Evolutionary conservation across 192 early-diverging fungal species (phyloP).

Genomic region (Dimargaris cristalligena): DNA sequence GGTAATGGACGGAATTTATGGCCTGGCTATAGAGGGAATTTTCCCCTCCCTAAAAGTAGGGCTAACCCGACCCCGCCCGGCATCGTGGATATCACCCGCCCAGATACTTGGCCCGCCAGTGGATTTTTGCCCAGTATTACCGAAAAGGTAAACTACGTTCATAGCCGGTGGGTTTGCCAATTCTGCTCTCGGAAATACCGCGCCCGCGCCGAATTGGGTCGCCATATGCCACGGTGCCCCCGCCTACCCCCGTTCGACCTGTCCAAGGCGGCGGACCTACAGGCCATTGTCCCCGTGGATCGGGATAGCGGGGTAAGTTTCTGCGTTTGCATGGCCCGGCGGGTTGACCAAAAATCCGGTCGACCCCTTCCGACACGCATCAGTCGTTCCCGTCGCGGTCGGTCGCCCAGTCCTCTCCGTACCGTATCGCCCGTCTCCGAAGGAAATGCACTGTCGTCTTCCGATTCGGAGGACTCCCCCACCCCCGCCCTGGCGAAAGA

Average conservation of each 20-base stretch:
- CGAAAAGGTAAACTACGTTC: background rate
- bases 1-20: background rate
- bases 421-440: background rate
- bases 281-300: background rate
- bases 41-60: background rate
- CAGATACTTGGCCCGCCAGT: background rate
- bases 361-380: background rate
- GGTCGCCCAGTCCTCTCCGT: background rate
- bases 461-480: conserved; percentile 22
- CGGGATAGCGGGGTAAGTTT: conserved; percentile 5
- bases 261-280: background rate
- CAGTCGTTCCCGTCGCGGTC: background rate
- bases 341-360: too few species aligned
- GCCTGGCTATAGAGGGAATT: background rate
- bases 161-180: background rate
- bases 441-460: background rate
- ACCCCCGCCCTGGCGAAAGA: too few species aligned
- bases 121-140: too few species aligned
- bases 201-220: background rate
- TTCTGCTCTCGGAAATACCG: background rate
- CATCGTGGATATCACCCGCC: background rate
- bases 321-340: background rate
- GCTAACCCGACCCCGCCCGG: background rate
- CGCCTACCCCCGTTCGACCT: background rate
- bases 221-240: background rate